Evolutionary conservation across 768 basidiomycete species (phyloP), one percentile per base, ranked within the genome.

Genomic region (Lentinula aciculospora): DNA sequence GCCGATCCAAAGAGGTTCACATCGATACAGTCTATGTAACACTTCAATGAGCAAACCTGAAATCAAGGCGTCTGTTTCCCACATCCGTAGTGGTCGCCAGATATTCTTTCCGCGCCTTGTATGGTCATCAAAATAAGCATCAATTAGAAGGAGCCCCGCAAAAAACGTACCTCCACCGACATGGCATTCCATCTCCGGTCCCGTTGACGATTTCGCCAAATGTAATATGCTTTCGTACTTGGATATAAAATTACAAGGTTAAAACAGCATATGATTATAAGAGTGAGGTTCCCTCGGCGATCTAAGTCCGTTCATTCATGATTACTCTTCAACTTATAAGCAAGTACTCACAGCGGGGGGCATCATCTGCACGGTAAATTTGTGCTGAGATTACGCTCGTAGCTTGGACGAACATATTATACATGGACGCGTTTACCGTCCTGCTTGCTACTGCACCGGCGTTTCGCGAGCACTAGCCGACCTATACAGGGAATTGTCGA

Each of bases 11-110:
- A n/a, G n/a, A n/a, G n/a, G n/a, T n/a, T n/a, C n/a, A n/a, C n/a
- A n/a, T n/a, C n/a, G n/a, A n/a, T n/a, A n/a, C n/a, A n/a, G n/a
- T n/a, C n/a, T n/a, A n/a, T n/a, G n/a, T n/a, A n/a, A n/a, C n/a
- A n/a, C n/a, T n/a, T n/a, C n/a, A n/a, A 68, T 85, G 79, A 3
- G 81, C 81, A 60, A 86, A 86, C 32, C 81, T 71, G 66, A 85
- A 86, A 65, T 86, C 83, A 29, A 86, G 73, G n/a, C 82, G 74
- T 59, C 78, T 73, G 59, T 84, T 86, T 32, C 85, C 84, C 23
- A 76, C 63, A 61, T 88, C 84, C 21, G 66, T 80, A 9, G 86
- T 85, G 1, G 80, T 85, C 9, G 66, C 63, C 2, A 86, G 70
- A 64, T 89, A 89, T 28, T 79, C 62, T 23, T 72, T 71, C 59